These are phyloP conservation scores for Xerocomellus intermedius DNA, from an alignment of 768 basidiomycete genomes.

Conservation along the genomic window DNA sequence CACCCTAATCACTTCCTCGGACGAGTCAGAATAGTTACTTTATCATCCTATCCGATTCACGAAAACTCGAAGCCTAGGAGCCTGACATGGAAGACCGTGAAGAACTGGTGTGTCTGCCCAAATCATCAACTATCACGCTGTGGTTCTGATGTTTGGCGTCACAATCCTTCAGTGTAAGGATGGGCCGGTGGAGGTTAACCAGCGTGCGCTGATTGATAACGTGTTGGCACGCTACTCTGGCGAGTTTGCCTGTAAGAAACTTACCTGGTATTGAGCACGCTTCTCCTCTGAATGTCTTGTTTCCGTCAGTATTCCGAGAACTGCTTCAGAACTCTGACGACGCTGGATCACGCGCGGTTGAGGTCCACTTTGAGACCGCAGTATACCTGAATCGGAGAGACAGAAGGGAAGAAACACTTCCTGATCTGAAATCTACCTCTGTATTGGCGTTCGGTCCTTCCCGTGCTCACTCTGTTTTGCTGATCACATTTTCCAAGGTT, in stretches of 20 bases:
- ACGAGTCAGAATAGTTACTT: too few species aligned
- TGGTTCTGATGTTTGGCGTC: background rate
- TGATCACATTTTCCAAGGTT: slow-evolving; percentile 43
- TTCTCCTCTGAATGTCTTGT: too few species aligned
- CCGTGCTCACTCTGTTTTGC: background rate
- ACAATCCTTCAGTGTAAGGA: too few species aligned
- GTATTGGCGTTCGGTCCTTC: slow-evolving; percentile 11
- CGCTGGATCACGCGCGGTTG: slow-evolving; percentile 68
- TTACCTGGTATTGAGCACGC: too few species aligned
- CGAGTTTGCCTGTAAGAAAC: slow-evolving; percentile 68
- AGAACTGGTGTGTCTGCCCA: background rate
- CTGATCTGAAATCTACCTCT: background rate
- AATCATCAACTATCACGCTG: too few species aligned
- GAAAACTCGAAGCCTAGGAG: background rate
- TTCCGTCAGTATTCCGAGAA: slow-evolving; percentile 60
- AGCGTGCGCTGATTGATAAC: slow-evolving; percentile 90
- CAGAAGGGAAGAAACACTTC: slow-evolving; percentile 15
- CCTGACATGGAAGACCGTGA: background rate
- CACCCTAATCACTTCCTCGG: too few species aligned
- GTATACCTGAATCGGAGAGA: slow-evolving; percentile 16
- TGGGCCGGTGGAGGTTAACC: slow-evolving; percentile 82
- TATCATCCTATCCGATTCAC: too few species aligned
- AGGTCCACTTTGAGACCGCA: slow-evolving; percentile 76
- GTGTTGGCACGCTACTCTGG: slow-evolving; percentile 95
- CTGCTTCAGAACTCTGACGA: slow-evolving; percentile 95